A percentile compares a stretch with the other conserved stretches of the same genome.
Evolutionary conservation across 148 eudicot species (phyloP).

Genomic region (Rhododendron henanense): DNA sequence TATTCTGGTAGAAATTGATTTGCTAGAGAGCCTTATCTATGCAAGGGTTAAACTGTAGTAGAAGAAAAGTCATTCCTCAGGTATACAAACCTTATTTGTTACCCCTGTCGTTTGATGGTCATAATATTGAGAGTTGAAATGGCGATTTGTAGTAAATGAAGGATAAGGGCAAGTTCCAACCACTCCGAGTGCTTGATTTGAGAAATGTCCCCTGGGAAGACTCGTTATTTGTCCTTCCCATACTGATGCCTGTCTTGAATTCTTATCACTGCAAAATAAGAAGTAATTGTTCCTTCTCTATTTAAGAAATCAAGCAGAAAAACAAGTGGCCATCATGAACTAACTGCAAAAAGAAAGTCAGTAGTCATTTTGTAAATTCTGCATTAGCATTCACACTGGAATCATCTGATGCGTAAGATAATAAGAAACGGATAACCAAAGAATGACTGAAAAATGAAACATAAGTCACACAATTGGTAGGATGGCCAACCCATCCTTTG

Average conservation of each 20-base stretch:
- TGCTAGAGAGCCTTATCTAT: not conserved
- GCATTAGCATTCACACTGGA: not conserved
- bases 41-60: not conserved
- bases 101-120: slow-evolving; percentile 18
- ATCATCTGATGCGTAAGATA: not conserved
- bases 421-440: not conserved
- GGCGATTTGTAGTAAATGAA: slow-evolving; percentile 16
- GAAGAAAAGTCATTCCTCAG: not conserved
- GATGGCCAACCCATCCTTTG: not conserved
- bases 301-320: not conserved
- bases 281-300: not conserved
- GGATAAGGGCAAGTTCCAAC: slow-evolving; percentile 13
- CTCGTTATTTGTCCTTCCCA: slow-evolving; percentile 15
- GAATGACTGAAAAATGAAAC: not conserved
- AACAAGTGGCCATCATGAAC: not conserved
- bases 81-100: slow-evolving; percentile 17
- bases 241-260: slow-evolving; percentile 10
- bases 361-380: not conserved
- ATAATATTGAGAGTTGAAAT: slow-evolving; percentile 25
- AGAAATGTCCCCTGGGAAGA: slow-evolving; percentile 10
- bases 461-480: not conserved
- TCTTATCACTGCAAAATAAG: slow-evolving; percentile 29
- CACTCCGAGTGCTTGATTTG: slow-evolving; percentile 15
- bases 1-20: not conserved
- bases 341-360: not conserved